phyloP scores from a whole-genome alignment of 208 protist species.

The Leptomonas pyrrhocoris region DNA sequence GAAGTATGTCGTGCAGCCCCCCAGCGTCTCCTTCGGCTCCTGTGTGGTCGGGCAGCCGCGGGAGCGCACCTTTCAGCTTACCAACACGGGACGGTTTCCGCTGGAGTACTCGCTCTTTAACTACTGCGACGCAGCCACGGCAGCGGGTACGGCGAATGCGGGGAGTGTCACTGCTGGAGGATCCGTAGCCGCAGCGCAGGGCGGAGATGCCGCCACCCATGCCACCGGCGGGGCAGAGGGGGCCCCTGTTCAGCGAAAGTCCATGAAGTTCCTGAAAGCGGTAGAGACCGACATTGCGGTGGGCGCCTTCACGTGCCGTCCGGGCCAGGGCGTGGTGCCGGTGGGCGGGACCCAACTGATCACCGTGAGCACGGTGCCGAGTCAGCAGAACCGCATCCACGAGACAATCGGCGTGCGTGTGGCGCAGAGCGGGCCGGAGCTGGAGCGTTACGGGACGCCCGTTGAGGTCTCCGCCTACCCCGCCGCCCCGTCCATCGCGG shows the following conservation, averaged over 20 bases:
- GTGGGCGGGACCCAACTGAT: slow-evolving; percentile 63
- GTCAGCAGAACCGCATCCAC: slow-evolving; percentile 45
- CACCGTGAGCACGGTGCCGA: slow-evolving; percentile 82
- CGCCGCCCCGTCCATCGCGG: slow-evolving; percentile 92
- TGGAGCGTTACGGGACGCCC: slow-evolving; percentile 68
- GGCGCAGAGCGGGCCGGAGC: slow-evolving; percentile 82
- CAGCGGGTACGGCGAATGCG: neutral
- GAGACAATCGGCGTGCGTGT: slow-evolving; percentile 93
- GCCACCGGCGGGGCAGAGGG: slow-evolving; percentile 4
- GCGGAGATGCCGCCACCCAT: neutral
- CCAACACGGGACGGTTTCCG: slow-evolving; percentile 89
- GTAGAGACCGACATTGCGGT: slow-evolving; percentile 52
- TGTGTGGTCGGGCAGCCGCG: slow-evolving; percentile 88
- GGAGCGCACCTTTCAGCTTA: slow-evolving; percentile 85
- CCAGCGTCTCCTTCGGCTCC: slow-evolving; percentile 95
- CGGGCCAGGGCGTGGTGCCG: slow-evolving; percentile 63
- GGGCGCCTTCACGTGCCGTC: slow-evolving; percentile 81
- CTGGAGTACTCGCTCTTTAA: slow-evolving; percentile 82
- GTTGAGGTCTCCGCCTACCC: slow-evolving; percentile 94
- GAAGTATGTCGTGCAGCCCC: slow-evolving; percentile 87
- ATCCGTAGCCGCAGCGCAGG: neutral
- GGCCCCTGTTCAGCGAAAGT: neutral
- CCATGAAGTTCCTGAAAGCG: slow-evolving; percentile 17
- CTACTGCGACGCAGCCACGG: slow-evolving; percentile 47
- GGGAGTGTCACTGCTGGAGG: neutral